Base-by-base conservation (phyloP, 2,329 filamentous ascomycete genomes). In the Cladosporium oxysporum region DNA sequence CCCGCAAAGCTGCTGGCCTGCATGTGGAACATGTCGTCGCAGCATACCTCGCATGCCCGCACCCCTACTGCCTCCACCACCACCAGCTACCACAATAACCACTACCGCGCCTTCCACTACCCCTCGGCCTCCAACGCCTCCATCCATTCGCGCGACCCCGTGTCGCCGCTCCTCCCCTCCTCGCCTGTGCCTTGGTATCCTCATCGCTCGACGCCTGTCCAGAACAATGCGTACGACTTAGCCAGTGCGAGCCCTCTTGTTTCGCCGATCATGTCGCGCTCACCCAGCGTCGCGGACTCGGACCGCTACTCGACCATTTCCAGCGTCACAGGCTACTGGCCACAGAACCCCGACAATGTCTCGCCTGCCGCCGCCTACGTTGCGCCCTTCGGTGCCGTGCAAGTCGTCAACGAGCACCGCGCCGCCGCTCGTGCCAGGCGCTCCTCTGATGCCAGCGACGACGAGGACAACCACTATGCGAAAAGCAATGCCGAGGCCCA, bases 311-410 rank as follows among this genome's bases (percentile, higher is more conserved):
- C 71, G 11, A 61, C 67, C 52, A 69, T 73, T 16, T 74, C 72
- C 31, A 66, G 69, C 41, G 33, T 71, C 50, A 70, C 72, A 5
- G 58, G 44, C 35, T 66, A 67, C 50, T 69, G 68, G 33, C 66
- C 70, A 1, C 55, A 60, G 31, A 68, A 68, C 26, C 71, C 74
- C 10, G 61, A 68, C 49, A 71, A 73, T 55, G 70, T 94, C 66
- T 88, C 88, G 55, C 95, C 94, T 11, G 83, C 90, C 70, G 90
- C 95, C 33, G 91, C 89, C 21, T 99, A 96, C 79, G 93, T 99
- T 73, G 93, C 94, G 57, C 84, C 88, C 35, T 90, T 92, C 55
- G 92, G 94, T 66, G 95, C 94, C 61, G 93, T 92, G 21, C 92
- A 97, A 76, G 94, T 96, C 69, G 89, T 98, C 71, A 94, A 92